Conservation (phyloP, 2,329 filamentous ascomycete genomes). For the Hypoxylon sp. region DNA sequence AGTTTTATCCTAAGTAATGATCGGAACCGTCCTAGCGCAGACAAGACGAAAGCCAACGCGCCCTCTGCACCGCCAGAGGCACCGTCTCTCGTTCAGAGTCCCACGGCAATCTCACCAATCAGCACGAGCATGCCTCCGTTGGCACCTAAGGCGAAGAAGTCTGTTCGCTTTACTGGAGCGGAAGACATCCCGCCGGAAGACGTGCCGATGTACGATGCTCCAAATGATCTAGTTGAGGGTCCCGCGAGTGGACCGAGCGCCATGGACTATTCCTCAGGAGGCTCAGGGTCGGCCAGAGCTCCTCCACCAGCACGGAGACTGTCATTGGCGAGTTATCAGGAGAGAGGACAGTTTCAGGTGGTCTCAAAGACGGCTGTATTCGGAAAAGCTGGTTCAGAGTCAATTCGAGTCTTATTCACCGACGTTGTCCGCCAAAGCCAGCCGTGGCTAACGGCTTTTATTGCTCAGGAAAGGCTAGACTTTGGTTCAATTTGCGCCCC, state of each 20-base stretch:
- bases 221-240: constrained; percentile 23
- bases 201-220: constrained; percentile 21
- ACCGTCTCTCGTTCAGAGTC: constrained; percentile 28
- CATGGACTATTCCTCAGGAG: constrained; percentile 29
- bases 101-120: constrained; percentile 28
- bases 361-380: constrained; percentile 47
- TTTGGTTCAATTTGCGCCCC: constrained; percentile 46
- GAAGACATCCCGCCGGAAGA: constrained; percentile 30
- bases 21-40: constrained; percentile 18
- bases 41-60: constrained; percentile 15
- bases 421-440: constrained; percentile 45
- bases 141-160: constrained; percentile 53
- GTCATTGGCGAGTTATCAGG: constrained; percentile 47
- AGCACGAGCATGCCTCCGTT: constrained; percentile 2
- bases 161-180: constrained; percentile 55
- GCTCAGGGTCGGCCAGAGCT: constrained; percentile 10
- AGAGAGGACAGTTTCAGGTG: constrained; percentile 44
- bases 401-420: constrained; percentile 45
- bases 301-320: constrained; percentile 35
- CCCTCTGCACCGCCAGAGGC: constrained; percentile 7
- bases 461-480: constrained; percentile 42
- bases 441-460: constrained; percentile 48
- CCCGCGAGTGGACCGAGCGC: constrained; percentile 39
- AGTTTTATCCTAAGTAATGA: constrained; percentile 49
- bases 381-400: constrained; percentile 42